These are phyloP conservation scores for Podosphaera leucotricha DNA, from an alignment of 2,329 filamentous ascomycete genomes.

Conservation along the genomic window DNA sequence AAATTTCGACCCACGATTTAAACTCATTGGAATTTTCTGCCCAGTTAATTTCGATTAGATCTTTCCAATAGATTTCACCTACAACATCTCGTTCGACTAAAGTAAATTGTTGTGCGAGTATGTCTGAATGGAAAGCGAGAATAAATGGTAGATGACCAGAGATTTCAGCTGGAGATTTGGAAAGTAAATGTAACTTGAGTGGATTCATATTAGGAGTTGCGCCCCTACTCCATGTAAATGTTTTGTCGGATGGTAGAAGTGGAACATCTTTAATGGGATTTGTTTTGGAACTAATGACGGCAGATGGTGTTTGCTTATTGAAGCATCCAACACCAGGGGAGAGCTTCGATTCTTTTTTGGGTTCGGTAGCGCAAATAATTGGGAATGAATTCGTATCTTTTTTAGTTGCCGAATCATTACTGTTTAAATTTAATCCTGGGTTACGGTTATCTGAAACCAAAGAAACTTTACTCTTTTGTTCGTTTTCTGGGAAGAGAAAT, in stretches of 20 bases:
- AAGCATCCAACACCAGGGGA: not conserved
- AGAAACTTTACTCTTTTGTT: constrained; percentile 30
- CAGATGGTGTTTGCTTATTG: not conserved
- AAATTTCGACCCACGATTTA: constrained; percentile 62
- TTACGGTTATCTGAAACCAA: constrained; percentile 11
- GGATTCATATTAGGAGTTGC: constrained; percentile 8
- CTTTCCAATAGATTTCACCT: constrained; percentile 73
- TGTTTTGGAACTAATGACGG: not conserved
- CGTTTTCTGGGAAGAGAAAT: constrained; percentile 9
- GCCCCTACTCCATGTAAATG: constrained; percentile 2
- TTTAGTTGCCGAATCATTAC: too few species aligned
- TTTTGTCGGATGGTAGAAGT: not conserved
- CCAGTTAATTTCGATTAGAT: constrained; percentile 65
- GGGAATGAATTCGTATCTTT: too few species aligned
- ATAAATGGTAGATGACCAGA: constrained; percentile 50
- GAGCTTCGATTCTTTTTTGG: too few species aligned
- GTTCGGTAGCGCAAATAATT: too few species aligned
- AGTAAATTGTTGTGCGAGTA: constrained; percentile 62
- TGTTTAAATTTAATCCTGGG: too few species aligned
- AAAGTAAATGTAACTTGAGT: constrained; percentile 9
- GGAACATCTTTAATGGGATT: not conserved
- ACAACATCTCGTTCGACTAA: constrained; percentile 69
- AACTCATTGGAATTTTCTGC: constrained; percentile 43
- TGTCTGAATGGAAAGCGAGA: constrained; percentile 55
- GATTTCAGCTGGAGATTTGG: constrained; percentile 13